Percentiles rank a stretch among this genome's conserved stretches.
Evolutionary conservation across 1,284 basidiomycete genomes (phyloP).

Genomic region (Cutaneotrichosporon spelunceum): DNA sequence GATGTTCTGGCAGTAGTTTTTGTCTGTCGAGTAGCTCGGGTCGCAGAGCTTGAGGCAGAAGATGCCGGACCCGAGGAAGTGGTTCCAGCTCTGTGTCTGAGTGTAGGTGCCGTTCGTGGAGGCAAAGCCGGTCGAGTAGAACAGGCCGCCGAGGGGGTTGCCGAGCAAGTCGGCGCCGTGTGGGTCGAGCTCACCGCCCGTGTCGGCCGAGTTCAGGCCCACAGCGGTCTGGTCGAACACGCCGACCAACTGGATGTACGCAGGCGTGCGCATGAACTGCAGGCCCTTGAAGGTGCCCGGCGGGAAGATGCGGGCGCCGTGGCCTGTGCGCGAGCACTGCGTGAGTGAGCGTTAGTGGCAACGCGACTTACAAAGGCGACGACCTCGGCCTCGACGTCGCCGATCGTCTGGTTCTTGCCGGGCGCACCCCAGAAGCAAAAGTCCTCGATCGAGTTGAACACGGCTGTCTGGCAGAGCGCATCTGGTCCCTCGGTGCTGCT

Average conservation of each 20-base stretch:
- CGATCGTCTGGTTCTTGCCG: constrained; percentile 51
- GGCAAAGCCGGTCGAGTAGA: constrained; percentile 24
- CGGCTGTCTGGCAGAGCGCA: constrained; percentile 23
- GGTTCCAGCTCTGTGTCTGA: constrained; percentile 30
- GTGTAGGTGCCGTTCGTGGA: constrained; percentile 23
- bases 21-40: constrained; percentile 56
- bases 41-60: constrained; percentile 65
- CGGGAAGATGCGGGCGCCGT: constrained; percentile 53
- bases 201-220: constrained; percentile 53
- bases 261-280: constrained; percentile 33
- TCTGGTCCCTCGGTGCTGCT: constrained; percentile 23
- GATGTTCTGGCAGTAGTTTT: constrained; percentile 55
- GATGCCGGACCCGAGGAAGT: constrained; percentile 61
- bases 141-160: constrained; percentile 54
- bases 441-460: constrained; percentile 49
- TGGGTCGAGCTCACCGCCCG: constrained; percentile 54
- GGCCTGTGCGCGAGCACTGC: constrained; percentile 57
- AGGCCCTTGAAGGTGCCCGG: constrained; percentile 45
- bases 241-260: constrained; percentile 55
- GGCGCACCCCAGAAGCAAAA: constrained; percentile 56
- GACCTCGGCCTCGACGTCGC: constrained; percentile 55
- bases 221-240: constrained; percentile 51
- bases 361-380: constrained; percentile 50
- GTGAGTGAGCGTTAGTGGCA: neutral
- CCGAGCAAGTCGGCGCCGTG: constrained; percentile 53